Evolutionary conservation across 108 stramenopile genomes (phyloP), one percentile per base, ranked within the genome.

Genomic region (Fragilariopsis cylindrus): DNA sequence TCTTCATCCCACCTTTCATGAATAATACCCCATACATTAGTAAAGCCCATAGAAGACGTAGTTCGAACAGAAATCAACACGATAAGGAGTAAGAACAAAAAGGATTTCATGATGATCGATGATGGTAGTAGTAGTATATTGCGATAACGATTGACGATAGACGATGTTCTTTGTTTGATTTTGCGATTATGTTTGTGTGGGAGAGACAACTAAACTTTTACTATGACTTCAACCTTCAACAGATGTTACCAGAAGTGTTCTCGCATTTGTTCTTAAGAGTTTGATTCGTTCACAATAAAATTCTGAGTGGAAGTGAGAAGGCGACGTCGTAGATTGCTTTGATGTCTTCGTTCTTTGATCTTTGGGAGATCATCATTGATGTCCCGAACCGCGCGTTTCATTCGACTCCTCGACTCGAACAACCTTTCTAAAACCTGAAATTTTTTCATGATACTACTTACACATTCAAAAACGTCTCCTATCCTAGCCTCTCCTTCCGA

Each of bases 21-120:
- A 0, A 68, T 50, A 39, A 45, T 30, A 15, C 43, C 67, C 18
- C 48, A 48, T 39, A 68, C n/a, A 48, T 45, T 50, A 8, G 48
- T 68, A 52, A 68, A 68, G 45, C 67, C 67, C 67, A 68, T 50
- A 7, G 45, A 41, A 50, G 19, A 19, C 6, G 67, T 19, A 41
- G 65, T 46, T 11, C 9, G 60, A 9, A 19, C 9, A 16, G 60
- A 16, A 21, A 18, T 19, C 42, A 46, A 5, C 47, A 43, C 9
- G 9, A 65, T 41, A 13, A 65, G 62, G 6, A 65, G 65, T 30
- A 30, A 30, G 1, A 30, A 30, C 30, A 30, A 2, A 30, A 30
- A 30, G 30, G 30, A 30, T 30, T 30, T 30, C 30, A 30, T 30
- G 30, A 30, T 30, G 30, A 30, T 30, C 30, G 12, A 65, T 12